Conservation (phyloP, 768 basidiomycete genomes). For the Tulasnella sp. region DNA sequence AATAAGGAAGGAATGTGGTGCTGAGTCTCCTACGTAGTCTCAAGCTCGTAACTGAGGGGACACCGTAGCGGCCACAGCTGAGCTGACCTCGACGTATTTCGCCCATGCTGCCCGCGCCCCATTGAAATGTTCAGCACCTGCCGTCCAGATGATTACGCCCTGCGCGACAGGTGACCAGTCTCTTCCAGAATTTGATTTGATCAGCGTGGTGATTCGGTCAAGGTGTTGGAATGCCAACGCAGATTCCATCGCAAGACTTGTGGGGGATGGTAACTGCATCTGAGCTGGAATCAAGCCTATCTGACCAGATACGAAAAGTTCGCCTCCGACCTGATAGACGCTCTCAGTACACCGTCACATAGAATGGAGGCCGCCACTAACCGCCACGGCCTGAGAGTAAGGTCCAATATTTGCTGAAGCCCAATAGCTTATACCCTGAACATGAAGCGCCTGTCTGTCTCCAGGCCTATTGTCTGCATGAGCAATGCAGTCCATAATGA, state of each 20-base stretch:
- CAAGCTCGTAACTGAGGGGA: background rate
- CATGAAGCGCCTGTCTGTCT: conserved; percentile 80
- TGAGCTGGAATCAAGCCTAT: conserved; percentile 84
- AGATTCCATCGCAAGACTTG: conserved; percentile 62
- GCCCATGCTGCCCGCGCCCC: conserved; percentile 51
- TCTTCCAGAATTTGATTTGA: conserved; percentile 58
- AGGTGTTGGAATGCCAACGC: conserved; percentile 83
- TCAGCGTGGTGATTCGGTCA: conserved; percentile 62
- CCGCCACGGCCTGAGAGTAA: conserved; percentile 90
- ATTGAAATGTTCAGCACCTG: conserved; percentile 46
- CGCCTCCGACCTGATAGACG: conserved; percentile 62
- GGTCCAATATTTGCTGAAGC: conserved; percentile 99
- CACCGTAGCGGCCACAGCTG: background rate
- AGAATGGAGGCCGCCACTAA: conserved; percentile 46
- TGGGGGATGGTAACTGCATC: conserved; percentile 65
- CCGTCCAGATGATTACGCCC: conserved; percentile 74
- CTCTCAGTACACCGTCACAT: background rate
- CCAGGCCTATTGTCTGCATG: conserved; percentile 47
- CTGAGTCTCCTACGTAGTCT: background rate
- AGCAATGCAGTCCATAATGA: conserved; percentile 84
- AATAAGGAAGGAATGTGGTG: conserved; percentile 52
- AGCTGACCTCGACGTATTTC: conserved; percentile 39
- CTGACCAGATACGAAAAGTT: conserved; percentile 91
- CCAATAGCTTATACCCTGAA: conserved; percentile 97
- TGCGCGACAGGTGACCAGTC: conserved; percentile 68